phyloP scores from a whole-genome alignment of 768 basidiomycete genomes.

The Auriculariales sp. region DNA sequence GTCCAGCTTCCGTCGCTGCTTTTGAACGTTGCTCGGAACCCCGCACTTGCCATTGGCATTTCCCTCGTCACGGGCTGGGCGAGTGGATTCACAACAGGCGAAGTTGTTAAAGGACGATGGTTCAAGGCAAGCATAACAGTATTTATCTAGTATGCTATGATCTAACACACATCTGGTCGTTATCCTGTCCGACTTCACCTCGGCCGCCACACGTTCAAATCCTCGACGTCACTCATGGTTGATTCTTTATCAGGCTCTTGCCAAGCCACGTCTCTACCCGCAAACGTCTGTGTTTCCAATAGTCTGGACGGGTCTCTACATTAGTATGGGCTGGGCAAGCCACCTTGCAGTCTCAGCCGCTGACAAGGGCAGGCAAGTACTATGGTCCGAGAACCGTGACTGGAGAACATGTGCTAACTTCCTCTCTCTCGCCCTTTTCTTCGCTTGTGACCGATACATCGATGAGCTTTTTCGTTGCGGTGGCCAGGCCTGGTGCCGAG shows the following conservation, averaged over 20 bases:
- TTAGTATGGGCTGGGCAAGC: conserved; percentile 51
- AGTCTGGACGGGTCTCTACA: conserved; percentile 39
- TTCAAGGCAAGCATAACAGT: conserved; percentile 30
- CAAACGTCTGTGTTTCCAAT: conserved; percentile 41
- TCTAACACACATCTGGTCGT: too few species aligned
- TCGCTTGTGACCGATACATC: too few species aligned
- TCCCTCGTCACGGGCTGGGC: conserved; percentile 42
- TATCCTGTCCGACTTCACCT: too few species aligned
- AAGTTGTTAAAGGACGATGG: conserved; percentile 37
- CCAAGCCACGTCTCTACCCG: conserved; percentile 41
- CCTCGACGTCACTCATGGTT: conserved; percentile 24
- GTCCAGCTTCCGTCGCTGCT: not conserved
- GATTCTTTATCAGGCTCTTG: too few species aligned
- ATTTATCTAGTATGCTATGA: too few species aligned
- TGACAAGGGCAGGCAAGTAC: conserved; percentile 28
- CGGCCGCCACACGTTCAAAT: conserved; percentile 23
- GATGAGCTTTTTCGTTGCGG: too few species aligned
- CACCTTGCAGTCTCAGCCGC: conserved; percentile 42
- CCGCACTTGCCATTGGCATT: conserved; percentile 41
- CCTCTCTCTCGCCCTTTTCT: too few species aligned
- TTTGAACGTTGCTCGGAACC: conserved; percentile 8
- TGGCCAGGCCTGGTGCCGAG: conserved; percentile 25
- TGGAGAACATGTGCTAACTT: not conserved
- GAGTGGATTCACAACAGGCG: conserved; percentile 32
- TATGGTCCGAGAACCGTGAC: conserved; percentile 6